These are phyloP conservation scores for Lactuca saligna DNA, from an alignment of 129 eudicot genomes.

Conservation along the genomic window DNA sequence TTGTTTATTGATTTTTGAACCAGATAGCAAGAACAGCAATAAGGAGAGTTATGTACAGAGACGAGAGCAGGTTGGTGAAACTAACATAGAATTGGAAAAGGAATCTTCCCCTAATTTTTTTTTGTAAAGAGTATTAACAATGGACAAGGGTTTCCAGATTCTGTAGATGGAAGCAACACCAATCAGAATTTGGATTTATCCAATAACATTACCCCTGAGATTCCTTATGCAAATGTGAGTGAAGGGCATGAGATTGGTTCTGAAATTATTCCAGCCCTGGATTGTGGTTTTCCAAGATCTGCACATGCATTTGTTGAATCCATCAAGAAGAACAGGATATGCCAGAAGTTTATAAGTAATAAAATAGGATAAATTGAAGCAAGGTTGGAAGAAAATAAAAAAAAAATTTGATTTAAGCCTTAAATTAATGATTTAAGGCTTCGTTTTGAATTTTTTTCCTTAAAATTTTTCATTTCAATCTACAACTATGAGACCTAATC, in stretches of 20 bases:
- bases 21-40: slow-evolving; percentile 44
- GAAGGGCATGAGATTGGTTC: slow-evolving; percentile 40
- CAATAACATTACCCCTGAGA: slow-evolving; percentile 24
- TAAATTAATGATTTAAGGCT: too few relatives aligned
- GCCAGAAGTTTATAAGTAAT: slow-evolving; percentile 64
- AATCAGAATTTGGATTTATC: slow-evolving; percentile 32
- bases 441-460: neutral
- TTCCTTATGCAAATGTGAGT: slow-evolving; percentile 25
- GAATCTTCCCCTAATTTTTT: slow-evolving; percentile 73
- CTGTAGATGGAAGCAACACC: slow-evolving; percentile 54
- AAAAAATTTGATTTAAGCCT: too few relatives aligned
- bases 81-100: slow-evolving; percentile 66
- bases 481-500: slow-evolving; percentile 1
- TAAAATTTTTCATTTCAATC: neutral
- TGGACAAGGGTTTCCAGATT: slow-evolving; percentile 71
- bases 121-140: slow-evolving; percentile 64
- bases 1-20: slow-evolving; percentile 8
- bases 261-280: slow-evolving; percentile 43
- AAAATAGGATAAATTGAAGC: slow-evolving; percentile 64
- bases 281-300: slow-evolving; percentile 54
- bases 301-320: slow-evolving; percentile 85
- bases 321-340: slow-evolving; percentile 81
- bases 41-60: slow-evolving; percentile 35
- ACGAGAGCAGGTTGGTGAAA: slow-evolving; percentile 72
- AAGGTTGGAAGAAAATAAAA: slow-evolving; percentile 10